Evolutionary conservation across 345 rosid species (phyloP).

Genomic region (Gossypium stocksii): DNA sequence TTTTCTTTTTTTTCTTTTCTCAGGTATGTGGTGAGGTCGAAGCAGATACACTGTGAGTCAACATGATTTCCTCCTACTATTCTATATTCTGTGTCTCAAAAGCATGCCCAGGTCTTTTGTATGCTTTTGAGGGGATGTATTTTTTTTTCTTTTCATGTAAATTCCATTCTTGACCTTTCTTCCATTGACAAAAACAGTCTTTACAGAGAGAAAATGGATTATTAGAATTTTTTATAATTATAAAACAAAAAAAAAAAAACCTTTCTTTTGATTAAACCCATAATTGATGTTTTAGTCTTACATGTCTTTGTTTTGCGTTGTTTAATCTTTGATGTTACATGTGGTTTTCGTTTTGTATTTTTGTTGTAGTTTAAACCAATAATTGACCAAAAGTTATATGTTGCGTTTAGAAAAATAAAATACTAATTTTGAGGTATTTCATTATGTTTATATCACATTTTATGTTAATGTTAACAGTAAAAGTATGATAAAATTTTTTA

Average conservation of each 20-base stretch:
- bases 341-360: background rate
- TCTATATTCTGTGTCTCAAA: slow-evolving; percentile 13
- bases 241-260: too few species aligned
- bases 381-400: too few species aligned
- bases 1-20: background rate
- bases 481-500: too few species aligned
- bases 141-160: background rate
- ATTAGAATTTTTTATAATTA: background rate
- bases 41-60: slow-evolving; percentile 40
- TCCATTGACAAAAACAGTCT: background rate
- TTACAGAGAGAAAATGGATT: too few species aligned
- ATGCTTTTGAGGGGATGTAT: slow-evolving; percentile 14
- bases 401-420: too few species aligned
- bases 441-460: too few species aligned
- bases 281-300: too few species aligned
- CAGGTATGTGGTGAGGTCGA: slow-evolving; percentile 28
- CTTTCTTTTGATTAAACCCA: too few species aligned
- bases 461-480: too few species aligned
- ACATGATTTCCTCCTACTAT: slow-evolving; percentile 35
- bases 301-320: background rate
- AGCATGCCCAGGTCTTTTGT: slow-evolving; percentile 34
- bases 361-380: too few species aligned
- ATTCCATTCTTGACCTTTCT: slow-evolving; percentile 24
- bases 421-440: too few species aligned
- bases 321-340: background rate